Percentiles rank a stretch among this genome's conserved stretches.
These are phyloP conservation scores for Boletus rubescentipes DNA, from an alignment of 768 basidiomycete species.

Conservation along the genomic window DNA sequence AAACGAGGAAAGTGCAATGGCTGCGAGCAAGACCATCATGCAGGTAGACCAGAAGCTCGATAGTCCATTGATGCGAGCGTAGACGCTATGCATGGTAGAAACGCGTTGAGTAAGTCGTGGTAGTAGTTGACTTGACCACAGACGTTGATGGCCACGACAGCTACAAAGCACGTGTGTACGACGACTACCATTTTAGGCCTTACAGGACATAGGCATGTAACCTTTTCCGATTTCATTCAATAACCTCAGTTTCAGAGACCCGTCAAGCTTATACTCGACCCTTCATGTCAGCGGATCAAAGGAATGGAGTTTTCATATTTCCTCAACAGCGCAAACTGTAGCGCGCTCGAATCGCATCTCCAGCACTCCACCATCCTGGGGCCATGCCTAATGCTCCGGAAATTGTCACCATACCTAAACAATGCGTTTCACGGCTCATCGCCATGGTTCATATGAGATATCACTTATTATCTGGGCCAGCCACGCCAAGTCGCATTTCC, in stretches of 20 bases:
- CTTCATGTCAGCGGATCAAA: constrained; percentile 7
- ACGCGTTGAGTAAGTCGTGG: neutral
- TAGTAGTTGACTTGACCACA: neutral
- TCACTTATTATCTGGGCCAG: neutral
- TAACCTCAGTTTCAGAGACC: constrained; percentile 1
- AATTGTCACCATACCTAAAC: constrained; percentile 24
- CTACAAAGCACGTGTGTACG: constrained; percentile 4
- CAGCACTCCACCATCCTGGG: constrained; percentile 1
- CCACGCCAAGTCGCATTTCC: neutral
- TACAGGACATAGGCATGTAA: neutral
- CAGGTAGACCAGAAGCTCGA: constrained; percentile 75
- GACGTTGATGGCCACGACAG: neutral
- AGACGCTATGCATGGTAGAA: constrained; percentile 62
- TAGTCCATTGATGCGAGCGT: constrained; percentile 70
- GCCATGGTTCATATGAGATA: constrained; percentile 3
- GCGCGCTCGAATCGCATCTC: constrained; percentile 10
- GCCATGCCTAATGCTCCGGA: constrained; percentile 13
- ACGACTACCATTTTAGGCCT: constrained; percentile 10
- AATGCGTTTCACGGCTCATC: constrained; percentile 12
- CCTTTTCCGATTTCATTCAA: neutral
- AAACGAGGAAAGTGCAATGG: constrained; percentile 74
- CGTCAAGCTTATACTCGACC: constrained; percentile 8
- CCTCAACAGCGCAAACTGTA: neutral
- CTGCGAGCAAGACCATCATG: constrained; percentile 65
- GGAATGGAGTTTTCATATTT: neutral